Conservation (phyloP, 2,329 filamentous ascomycete genomes). For the Helminthosporium solani region DNA sequence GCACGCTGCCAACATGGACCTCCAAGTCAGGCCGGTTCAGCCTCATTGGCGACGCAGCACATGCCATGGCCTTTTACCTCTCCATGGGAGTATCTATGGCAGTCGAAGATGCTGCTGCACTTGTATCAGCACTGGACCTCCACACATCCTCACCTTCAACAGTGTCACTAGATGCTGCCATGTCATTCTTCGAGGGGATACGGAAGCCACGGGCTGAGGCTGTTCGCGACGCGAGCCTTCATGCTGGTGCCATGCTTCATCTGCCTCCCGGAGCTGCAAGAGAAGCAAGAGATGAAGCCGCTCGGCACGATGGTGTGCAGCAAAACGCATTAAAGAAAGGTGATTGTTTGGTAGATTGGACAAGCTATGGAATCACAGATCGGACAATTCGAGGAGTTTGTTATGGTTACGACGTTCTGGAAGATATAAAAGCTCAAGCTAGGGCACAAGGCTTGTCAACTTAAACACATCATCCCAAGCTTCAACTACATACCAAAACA, state of each 20-base stretch:
- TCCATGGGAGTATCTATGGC: constrained; percentile 20
- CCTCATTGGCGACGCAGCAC: constrained; percentile 17
- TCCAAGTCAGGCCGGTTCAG: constrained; percentile 12
- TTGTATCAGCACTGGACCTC: constrained; percentile 4
- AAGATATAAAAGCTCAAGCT: not conserved
- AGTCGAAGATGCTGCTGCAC: constrained; percentile 19
- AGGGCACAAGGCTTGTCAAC: not conserved
- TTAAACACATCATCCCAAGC: too few species aligned
- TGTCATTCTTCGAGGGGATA: constrained; percentile 13
- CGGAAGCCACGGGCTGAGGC: constrained; percentile 15
- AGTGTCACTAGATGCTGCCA: constrained; percentile 1
- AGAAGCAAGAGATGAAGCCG: constrained; percentile 7
- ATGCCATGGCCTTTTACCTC: constrained; percentile 20
- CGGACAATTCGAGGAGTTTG: constrained; percentile 11
- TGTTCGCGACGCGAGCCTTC: constrained; percentile 16
- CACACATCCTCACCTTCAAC: not conserved
- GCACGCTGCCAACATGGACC: constrained; percentile 14
- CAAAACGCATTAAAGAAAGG: constrained; percentile 1
- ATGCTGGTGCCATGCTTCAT: constrained; percentile 15
- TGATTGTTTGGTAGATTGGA: constrained; percentile 4
- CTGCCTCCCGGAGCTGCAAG: constrained; percentile 10
- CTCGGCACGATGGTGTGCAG: constrained; percentile 6
- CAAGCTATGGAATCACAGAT: constrained; percentile 17
- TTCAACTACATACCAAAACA: too few species aligned
- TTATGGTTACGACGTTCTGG: constrained; percentile 19